Conservation (phyloP, 139 green algal genomes). For the Yamagishiella unicocca region DNA sequence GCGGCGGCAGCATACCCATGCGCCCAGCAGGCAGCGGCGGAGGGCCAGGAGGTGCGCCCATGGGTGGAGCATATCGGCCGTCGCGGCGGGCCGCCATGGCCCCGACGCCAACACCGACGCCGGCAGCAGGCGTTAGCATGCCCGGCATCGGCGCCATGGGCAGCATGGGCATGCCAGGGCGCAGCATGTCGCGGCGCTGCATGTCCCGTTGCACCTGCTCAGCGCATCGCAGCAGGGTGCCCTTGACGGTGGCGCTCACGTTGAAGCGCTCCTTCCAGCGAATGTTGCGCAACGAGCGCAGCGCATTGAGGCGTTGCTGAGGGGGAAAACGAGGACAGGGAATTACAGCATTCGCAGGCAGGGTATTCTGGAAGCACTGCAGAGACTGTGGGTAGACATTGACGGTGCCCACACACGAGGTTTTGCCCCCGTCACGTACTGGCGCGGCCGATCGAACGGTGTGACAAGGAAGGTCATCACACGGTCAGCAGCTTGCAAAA, state of each 20-base stretch:
- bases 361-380: no score
- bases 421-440: no score
- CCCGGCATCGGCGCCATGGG: not conserved
- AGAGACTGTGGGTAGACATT: no score
- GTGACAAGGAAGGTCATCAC: no score
- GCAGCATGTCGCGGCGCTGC: constrained; percentile 21
- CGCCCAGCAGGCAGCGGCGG: not conserved
- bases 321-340: not conserved
- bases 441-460: no score
- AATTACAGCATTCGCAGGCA: no score
- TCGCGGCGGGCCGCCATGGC: not conserved
- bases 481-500: no score
- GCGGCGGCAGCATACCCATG: constrained; percentile 8
- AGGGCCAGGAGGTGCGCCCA: not conserved
- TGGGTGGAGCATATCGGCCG: not conserved
- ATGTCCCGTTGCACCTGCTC: constrained; percentile 42
- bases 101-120: not conserved
- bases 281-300: not conserved
- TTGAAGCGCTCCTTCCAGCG: constrained; percentile 51
- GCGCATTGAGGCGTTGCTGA: constrained; percentile 34
- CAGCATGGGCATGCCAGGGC: not conserved
- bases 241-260: constrained; percentile 31
- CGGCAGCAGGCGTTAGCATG: not conserved
- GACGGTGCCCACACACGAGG: no score
- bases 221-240: constrained; percentile 15